Percentiles rank a stretch among this genome's conserved stretches.
Evolutionary conservation across 306 rosid species (phyloP).

Genomic region (cucumber (Cucumis sativus)): DNA sequence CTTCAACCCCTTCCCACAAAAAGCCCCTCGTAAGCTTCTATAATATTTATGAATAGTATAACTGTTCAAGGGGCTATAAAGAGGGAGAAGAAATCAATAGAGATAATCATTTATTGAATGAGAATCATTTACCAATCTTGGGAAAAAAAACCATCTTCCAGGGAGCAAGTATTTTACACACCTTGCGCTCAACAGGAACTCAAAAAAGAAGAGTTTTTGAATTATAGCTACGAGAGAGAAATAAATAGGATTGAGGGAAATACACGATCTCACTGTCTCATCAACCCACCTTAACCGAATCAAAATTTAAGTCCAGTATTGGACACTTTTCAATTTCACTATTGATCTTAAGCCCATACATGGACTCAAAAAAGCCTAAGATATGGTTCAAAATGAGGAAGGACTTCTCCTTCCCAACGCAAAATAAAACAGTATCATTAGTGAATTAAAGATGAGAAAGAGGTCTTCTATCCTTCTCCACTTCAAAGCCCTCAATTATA

Average conservation of each 20-base stretch:
- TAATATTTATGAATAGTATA: too few species aligned
- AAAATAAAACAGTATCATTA: background rate
- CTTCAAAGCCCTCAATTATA: background rate
- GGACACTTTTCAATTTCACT: background rate
- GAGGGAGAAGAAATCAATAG: too few species aligned
- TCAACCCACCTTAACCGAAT: background rate
- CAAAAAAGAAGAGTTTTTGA: too few species aligned
- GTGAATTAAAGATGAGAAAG: background rate
- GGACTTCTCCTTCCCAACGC: background rate
- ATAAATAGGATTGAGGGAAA: background rate
- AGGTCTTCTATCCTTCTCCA: background rate
- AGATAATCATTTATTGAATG: too few species aligned
- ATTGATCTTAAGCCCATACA: background rate
- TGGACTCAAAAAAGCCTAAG: background rate
- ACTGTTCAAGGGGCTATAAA: too few species aligned
- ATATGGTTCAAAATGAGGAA: background rate
- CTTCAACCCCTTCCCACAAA: too few species aligned
- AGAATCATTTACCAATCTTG: too few species aligned
- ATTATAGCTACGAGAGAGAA: background rate
- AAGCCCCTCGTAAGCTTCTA: too few species aligned
- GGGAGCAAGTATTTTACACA: too few species aligned
- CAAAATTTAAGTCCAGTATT: background rate
- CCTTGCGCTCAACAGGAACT: too few species aligned
- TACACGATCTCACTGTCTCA: background rate
- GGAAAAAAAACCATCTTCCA: too few species aligned